A percentile compares a stretch with the other conserved stretches of the same genome.
phyloP scores from a whole-genome alignment of 495 filamentous ascomycete species.

The Mycothermus thermophilus region DNA sequence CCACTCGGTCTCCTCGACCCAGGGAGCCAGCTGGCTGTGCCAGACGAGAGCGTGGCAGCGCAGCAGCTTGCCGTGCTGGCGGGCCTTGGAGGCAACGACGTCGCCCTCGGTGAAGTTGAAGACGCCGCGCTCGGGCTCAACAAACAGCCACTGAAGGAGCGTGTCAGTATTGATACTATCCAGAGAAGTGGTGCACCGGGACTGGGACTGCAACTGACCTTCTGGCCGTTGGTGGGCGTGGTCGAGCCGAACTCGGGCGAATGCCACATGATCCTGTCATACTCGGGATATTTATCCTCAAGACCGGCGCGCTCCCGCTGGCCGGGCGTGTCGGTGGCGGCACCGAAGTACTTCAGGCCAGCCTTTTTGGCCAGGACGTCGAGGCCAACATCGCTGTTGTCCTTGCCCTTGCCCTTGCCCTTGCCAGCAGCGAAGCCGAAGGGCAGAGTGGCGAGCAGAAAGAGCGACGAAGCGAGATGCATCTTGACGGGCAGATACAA shows the following conservation, averaged over 20 bases:
- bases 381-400: slow-evolving; percentile 8
- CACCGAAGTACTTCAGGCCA: slow-evolving; percentile 36
- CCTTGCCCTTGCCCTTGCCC: slow-evolving; percentile 4
- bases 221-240: slow-evolving; percentile 40
- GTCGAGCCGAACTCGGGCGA: slow-evolving; percentile 37
- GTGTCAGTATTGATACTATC: background rate
- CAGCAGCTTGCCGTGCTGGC: slow-evolving; percentile 36
- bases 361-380: slow-evolving; percentile 25
- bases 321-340: slow-evolving; percentile 34
- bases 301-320: slow-evolving; percentile 24
- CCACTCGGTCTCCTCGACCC: slow-evolving; percentile 40
- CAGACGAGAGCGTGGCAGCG: slow-evolving; percentile 49
- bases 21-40: slow-evolving; percentile 45
- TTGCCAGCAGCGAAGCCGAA: slow-evolving; percentile 4
- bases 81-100: slow-evolving; percentile 27
- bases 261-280: slow-evolving; percentile 29
- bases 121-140: slow-evolving; percentile 30
- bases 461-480: slow-evolving; percentile 9
- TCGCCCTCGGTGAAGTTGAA: slow-evolving; percentile 44
- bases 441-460: slow-evolving; percentile 7
- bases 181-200: too few relatives aligned
- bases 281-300: slow-evolving; percentile 14
- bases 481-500: slow-evolving; percentile 6
- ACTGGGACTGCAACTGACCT: slow-evolving; percentile 10
- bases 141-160: slow-evolving; percentile 35